These are phyloP conservation scores for Sisymbrium irio DNA, from an alignment of 345 rosid genomes.

Conservation along the genomic window DNA sequence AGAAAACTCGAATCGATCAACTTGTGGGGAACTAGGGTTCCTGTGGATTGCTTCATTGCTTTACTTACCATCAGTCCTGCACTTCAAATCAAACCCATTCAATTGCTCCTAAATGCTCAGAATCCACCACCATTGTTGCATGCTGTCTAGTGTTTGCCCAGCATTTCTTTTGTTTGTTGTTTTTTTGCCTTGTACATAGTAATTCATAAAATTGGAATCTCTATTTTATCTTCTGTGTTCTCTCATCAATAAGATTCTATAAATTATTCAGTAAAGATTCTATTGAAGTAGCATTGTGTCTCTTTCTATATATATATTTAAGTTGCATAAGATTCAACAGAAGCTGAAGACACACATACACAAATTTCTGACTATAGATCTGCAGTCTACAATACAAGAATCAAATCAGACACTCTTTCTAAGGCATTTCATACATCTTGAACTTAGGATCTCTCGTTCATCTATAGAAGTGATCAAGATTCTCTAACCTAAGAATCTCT, in stretches of 20 bases:
- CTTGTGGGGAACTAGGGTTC: constrained; percentile 85
- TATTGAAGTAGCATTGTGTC: neutral
- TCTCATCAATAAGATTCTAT: neutral
- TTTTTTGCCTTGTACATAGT: constrained; percentile 11
- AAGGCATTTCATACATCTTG: neutral
- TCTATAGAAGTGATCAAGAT: constrained; percentile 10
- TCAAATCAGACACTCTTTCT: constrained; percentile 23
- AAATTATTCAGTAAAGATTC: neutral
- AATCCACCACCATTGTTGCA: constrained; percentile 44
- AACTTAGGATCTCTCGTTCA: constrained; percentile 13
- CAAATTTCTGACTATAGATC: constrained; percentile 17
- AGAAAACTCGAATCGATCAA: constrained; percentile 69
- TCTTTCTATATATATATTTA: constrained; percentile 8
- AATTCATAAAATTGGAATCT: constrained; percentile 23
- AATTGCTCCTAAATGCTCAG: constrained; percentile 40
- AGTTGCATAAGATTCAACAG: constrained; percentile 29
- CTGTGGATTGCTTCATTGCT: constrained; percentile 59
- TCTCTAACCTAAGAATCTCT: constrained; percentile 29
- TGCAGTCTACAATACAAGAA: constrained; percentile 24
- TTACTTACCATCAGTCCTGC: constrained; percentile 64
- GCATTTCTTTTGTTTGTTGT: neutral
- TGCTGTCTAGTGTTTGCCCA: constrained; percentile 33
- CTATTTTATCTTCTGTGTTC: neutral
- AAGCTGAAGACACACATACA: constrained; percentile 20
- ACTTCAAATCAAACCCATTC: constrained; percentile 60